Conservation (phyloP, 23 red algal species). For the Chondrus crispus region DNA sequence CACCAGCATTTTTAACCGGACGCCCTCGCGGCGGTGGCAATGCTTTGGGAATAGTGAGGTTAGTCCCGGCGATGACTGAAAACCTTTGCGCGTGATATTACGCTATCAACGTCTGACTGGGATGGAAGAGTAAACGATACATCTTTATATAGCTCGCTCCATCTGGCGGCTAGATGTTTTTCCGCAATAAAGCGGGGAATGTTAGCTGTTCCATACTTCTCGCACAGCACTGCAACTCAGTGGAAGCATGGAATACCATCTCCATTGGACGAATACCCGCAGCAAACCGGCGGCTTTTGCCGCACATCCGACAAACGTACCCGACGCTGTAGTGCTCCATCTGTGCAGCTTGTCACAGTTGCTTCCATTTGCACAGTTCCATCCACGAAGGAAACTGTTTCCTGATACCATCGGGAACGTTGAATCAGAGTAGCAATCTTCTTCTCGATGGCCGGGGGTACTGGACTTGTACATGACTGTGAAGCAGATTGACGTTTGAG, state of each 20-base stretch:
- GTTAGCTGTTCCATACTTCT: not conserved
- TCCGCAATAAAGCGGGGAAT: not conserved
- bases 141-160: not conserved
- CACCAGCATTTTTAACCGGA: not conserved
- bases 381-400: not conserved
- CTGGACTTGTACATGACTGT: not conserved
- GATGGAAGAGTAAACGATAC: not conserved
- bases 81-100: not conserved
- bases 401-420: not conserved
- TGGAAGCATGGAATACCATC: slow-evolving; percentile 25
- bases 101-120: not conserved
- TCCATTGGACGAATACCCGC: not conserved
- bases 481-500: not conserved
- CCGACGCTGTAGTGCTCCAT: not conserved
- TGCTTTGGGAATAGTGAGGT: not conserved
- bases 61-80: not conserved
- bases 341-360: slow-evolving; percentile 7
- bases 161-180: not conserved
- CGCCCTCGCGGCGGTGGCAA: not conserved
- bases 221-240: not conserved
- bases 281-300: not conserved
- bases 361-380: not conserved
- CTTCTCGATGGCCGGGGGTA: not conserved
- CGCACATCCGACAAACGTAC: not conserved
- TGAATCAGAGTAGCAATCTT: not conserved